Evolutionary conservation across 805 yeast species (phyloP).

Genomic region (Lipomyces sp.): DNA sequence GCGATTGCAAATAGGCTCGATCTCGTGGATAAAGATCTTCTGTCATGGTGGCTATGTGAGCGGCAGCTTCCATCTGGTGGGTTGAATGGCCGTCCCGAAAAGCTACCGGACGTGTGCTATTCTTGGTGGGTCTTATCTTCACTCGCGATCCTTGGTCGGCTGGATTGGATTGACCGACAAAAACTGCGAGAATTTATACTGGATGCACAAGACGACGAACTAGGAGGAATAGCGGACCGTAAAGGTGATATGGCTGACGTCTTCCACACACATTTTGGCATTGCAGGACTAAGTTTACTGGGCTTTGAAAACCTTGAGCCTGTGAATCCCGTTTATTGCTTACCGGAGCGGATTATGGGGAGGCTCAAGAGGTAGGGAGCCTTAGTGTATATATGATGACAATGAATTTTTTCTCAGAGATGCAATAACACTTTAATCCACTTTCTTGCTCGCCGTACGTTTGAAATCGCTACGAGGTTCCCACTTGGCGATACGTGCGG

Average conservation of each 20-base stretch:
- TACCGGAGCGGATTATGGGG: slow-evolving; percentile 61
- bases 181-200: slow-evolving; percentile 71
- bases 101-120: slow-evolving; percentile 86
- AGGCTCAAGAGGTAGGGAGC: slow-evolving; percentile 27
- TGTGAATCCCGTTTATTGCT: slow-evolving; percentile 85
- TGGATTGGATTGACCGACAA: slow-evolving; percentile 76
- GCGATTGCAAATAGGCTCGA: slow-evolving; percentile 69
- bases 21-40: slow-evolving; percentile 48
- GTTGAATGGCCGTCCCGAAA: slow-evolving; percentile 94
- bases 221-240: slow-evolving; percentile 92
- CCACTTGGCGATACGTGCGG: slow-evolving; percentile 35
- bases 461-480: not conserved
- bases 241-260: slow-evolving; percentile 91
- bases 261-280: slow-evolving; percentile 87
- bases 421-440: not conserved
- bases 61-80: slow-evolving; percentile 90
- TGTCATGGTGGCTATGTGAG: slow-evolving; percentile 89
- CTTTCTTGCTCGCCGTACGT: not conserved
- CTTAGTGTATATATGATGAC: not conserved
- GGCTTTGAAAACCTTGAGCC: slow-evolving; percentile 62
- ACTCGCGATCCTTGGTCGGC: slow-evolving; percentile 52
- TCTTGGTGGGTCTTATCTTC: slow-evolving; percentile 86
- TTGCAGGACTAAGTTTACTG: slow-evolving; percentile 83
- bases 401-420: not conserved
- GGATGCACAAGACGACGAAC: slow-evolving; percentile 61